Base-by-base conservation (phyloP, 1,284 basidiomycete species). In the Heimioporus retisporus region DNA sequence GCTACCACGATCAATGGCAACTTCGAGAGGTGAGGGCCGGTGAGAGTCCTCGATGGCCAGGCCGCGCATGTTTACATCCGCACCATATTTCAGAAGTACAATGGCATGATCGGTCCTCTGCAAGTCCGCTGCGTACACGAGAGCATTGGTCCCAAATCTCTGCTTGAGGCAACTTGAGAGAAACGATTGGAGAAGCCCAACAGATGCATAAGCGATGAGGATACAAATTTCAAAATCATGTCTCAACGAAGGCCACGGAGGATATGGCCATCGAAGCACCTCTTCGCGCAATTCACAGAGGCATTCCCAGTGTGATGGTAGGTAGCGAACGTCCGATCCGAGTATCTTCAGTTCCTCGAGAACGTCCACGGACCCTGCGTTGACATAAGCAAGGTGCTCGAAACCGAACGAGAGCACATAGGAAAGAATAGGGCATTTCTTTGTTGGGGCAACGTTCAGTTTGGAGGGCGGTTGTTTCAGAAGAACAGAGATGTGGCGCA, bases 211-310 rank as follows among this genome's bases (percentile, higher is more conserved):
- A 21, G 62, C 63, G 21, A 59, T 44, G 28, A 64, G 19, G 21
- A 59, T 55, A 35, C 58, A 65, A 8, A 40, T 42, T 16, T 35
- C 35, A 35, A 35, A 35, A 35, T 35, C 35, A 10, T 35, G 35
- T 35, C 35, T 35, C 8, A 35, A 55, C 59, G 21, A 64, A n/a
- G 63, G 63, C 63, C 63, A 64, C 11, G 54, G 50, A 55, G 53
- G 59, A 46, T 61, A 57, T 31, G 59, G 64, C 59, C 64, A 57
- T 42, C n/a, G 35, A 7, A 57, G 28, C 7, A 28, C 25, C 5
- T 65, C 59, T 25, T 61, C 64, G 7, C 55, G 59, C 42, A 61
- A 25, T n/a, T 57, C 64, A 44, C 59, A 65, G 19, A 65, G 56
- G 14, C 48, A 50, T 4, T 61, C 50, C 64, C 64, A 65, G 25